Evolutionary conservation across 1,139 yeast species (phyloP).

Genomic region (Debaryomycetaceae sp.): DNA sequence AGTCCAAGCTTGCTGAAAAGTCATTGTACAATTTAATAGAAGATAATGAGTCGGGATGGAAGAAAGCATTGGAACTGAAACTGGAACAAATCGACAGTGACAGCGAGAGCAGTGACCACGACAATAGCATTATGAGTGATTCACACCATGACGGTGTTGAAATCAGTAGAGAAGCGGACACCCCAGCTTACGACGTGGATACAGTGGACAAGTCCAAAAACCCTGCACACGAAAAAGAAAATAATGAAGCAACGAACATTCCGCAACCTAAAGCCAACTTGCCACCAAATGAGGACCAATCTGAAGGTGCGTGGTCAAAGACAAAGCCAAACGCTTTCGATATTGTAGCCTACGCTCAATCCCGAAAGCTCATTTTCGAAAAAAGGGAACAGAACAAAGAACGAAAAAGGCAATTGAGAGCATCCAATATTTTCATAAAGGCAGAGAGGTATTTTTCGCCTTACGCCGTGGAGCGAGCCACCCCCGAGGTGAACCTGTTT

Average conservation of each 20-base stretch:
- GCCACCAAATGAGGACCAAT: not conserved
- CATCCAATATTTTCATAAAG: constrained; percentile 38
- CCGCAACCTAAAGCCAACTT: not conserved
- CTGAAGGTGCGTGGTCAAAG: constrained; percentile 7
- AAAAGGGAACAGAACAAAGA: constrained; percentile 17
- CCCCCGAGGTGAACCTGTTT: constrained; percentile 20
- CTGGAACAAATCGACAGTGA: constrained; percentile 10
- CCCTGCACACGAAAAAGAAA: constrained; percentile 3
- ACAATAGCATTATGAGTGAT: constrained; percentile 23
- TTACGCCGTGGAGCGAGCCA: constrained; percentile 25
- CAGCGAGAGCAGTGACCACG: constrained; percentile 16
- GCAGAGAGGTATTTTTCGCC: constrained; percentile 45
- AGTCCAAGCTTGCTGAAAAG: constrained; percentile 73
- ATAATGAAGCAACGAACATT: not conserved
- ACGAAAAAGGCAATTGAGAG: constrained; percentile 18
- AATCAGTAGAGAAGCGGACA: constrained; percentile 12
- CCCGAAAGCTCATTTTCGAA: constrained; percentile 30
- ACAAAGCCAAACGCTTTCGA: constrained; percentile 37
- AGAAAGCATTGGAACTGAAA: constrained; percentile 22
- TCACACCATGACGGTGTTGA: constrained; percentile 9
- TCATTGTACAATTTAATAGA: constrained; percentile 63
- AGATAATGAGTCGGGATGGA: constrained; percentile 37
- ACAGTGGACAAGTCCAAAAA: constrained; percentile 11
- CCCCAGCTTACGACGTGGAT: constrained; percentile 13
- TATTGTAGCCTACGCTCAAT: constrained; percentile 52